Base-by-base conservation (phyloP, 2,329 filamentous ascomycete genomes). In the Conoideocrella luteorostrata region DNA sequence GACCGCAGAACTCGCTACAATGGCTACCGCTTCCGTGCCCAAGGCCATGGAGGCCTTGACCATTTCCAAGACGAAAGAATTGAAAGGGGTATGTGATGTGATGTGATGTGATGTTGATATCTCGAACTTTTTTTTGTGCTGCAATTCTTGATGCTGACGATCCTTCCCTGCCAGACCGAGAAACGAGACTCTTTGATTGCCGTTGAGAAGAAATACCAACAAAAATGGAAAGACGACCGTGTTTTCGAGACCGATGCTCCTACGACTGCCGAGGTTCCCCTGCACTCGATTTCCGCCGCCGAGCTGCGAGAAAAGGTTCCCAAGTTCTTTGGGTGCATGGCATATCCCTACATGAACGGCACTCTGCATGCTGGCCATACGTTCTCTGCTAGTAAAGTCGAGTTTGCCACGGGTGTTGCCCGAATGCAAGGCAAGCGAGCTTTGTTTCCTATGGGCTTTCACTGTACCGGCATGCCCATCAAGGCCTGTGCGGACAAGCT, bases 401-500 rank as follows among this genome's bases (percentile, higher is more conserved):
- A 98, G 68, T 98, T 97, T 65, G 84, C 82, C 46, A 80, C 85
- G 20, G 88, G 91, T 34, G 90, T 88, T 60, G 84, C 86, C 37
- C 78, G 91, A 44, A 94, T 97, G 88, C 80, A 89, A 63, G 93
- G 93, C 59, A 91, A 91, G 72, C 77, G 84, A 42, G 76, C 84
- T 45, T 73, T 97, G 42, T 96, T 93, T 63, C 93, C 93, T 45
- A 84, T 93, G 59, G 93, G 91, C 24, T 98, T 89, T 71, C 93
- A 98, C 73, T 68, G 66, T 69, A 97, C 91, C 0, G 93, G 93
- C 56, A 94, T 98, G 84, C 89, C 90, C 36, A 98, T 98, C 73
- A 96, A 96, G 69, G 90, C 93, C 5, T 94, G 88, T 58, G 89
- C 93, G 43, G 91, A 98, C 72, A 97, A 97, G 74, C 79, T 98